phyloP scores from a whole-genome alignment of 805 yeast genomes.

The Candida lessepsii region DNA sequence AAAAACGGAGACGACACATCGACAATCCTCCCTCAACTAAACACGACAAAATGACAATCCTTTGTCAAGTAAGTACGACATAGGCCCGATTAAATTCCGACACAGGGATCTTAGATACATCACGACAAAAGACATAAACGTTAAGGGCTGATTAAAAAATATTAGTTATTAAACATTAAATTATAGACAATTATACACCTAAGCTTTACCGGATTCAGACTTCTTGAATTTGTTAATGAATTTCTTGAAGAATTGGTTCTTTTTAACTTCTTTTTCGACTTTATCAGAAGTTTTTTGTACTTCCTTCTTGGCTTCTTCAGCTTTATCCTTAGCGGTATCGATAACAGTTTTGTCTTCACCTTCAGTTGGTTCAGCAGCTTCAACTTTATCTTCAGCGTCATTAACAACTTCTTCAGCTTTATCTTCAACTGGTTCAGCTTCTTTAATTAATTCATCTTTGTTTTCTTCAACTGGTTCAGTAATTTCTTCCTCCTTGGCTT shows the following conservation, averaged over 20 bases:
- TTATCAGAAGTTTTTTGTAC: slow-evolving; percentile 25
- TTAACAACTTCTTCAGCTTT: slow-evolving; percentile 9
- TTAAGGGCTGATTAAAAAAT: background rate
- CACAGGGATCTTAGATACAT: background rate
- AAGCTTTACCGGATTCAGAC: slow-evolving; percentile 16
- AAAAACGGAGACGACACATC: too few species aligned
- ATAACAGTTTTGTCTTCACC: slow-evolving; percentile 1
- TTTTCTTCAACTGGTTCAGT: slow-evolving; percentile 7
- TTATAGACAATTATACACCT: slow-evolving; percentile 8
- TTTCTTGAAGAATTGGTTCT: slow-evolving; percentile 37
- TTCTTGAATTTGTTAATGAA: slow-evolving; percentile 37
- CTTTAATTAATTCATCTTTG: slow-evolving; percentile 5
- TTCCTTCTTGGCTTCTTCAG: slow-evolving; percentile 30
- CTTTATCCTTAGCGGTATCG: slow-evolving; percentile 14
- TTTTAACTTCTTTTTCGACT: slow-evolving; percentile 35
- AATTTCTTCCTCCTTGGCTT: slow-evolving; percentile 12
- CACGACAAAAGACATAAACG: too few species aligned
- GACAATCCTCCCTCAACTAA: too few species aligned
- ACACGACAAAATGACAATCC: too few species aligned
- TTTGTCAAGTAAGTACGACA: too few species aligned
- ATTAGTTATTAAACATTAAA: slow-evolving; percentile 8
- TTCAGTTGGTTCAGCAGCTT: slow-evolving; percentile 2
- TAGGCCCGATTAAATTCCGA: too few species aligned
- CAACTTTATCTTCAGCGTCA: slow-evolving; percentile 7
- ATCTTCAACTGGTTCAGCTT: slow-evolving; percentile 13